Base-by-base conservation (phyloP, 2,329 filamentous ascomycete species). In the Calonectria pauciramosa region DNA sequence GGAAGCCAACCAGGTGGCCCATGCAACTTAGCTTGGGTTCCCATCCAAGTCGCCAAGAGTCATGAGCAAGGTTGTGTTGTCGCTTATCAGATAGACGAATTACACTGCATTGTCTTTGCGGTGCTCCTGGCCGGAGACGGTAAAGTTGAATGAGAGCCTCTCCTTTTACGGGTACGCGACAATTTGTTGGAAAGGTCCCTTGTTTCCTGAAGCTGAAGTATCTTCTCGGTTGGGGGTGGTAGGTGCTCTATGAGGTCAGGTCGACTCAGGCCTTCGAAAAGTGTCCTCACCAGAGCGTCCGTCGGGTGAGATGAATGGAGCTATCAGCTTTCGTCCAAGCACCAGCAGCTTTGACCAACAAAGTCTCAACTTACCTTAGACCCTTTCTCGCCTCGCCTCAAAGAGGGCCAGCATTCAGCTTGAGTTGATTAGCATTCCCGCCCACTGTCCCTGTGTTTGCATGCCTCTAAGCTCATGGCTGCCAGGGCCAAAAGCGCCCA, bases 141-240 rank as follows among this genome's bases (percentile, higher is more conserved):
- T 28, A 36, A 60, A 41, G 56, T 60, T 41, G 34, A 26, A 63
- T 20, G 34, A 18, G 56, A 41, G 32, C 14, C 56, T 63, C 34
- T 63, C 34, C 56, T 63, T 63, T 63, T 63, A 63, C n/a, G 56
- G 56, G 56, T 63, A 63, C 34, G 26, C 32, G 56, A 34, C 56
- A 63, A 63, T 63, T 34, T 34, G 34, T 28, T 63, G 10, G 20
- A 38, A 23, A 38, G 26, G 23, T 63, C 56, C 56, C 36, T 63
- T 28, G 34, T 20, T 63, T 23, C 36, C 30, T 11, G 32, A 28
- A 26, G 56, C 38, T 26, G n/a, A 20, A 26, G 34, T 41, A 28
- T 63, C 34, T 63, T 28, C 14, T 26, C 34, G 34, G 36, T 20
- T 32, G 56, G 56, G 34, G 9, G 20, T 38, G 52, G 52, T 63